Percentiles rank a stretch among this genome's conserved stretches.
phyloP scores from a whole-genome alignment of 75 land plant genomes.

The Adiantum capillusveneris region DNA sequence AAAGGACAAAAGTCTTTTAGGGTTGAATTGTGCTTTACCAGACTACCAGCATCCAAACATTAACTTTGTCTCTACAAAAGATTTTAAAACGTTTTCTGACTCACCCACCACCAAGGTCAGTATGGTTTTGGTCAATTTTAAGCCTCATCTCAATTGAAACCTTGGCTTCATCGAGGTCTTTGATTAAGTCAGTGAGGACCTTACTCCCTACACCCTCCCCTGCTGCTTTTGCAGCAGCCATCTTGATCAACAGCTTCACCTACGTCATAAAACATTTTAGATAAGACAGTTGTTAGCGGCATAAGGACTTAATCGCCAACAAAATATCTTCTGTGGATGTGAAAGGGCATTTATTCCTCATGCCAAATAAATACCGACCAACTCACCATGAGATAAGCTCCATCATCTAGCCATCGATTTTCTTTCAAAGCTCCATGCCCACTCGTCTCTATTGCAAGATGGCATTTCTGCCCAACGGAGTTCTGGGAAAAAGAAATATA shows the following conservation, averaged over 20 bases:
- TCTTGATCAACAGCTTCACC: conserved; percentile 94
- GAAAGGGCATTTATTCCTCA: no score
- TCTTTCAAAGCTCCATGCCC: conserved; percentile 99
- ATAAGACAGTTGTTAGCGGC: neutral
- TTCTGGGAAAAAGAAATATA: conserved; percentile 35
- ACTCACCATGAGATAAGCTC: conserved; percentile 92
- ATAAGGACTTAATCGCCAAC: neutral
- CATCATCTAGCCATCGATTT: conserved; percentile 99
- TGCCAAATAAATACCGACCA: neutral
- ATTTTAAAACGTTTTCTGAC: neutral
- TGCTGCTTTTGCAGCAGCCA: conserved; percentile 75
- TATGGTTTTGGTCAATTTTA: conserved; percentile 82
- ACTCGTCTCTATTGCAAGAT: conserved; percentile 98
- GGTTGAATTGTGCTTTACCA: no score
- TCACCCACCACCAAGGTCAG: conserved; percentile 76
- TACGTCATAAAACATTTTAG: conserved; percentile 10
- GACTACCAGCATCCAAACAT: no score
- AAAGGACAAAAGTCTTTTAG: conserved; percentile 1
- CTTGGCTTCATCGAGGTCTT: conserved; percentile 73
- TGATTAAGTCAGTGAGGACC: conserved; percentile 78
- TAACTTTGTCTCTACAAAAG: neutral
- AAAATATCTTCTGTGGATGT: neutral
- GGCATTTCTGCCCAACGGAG: conserved; percentile 82
- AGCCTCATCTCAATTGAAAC: conserved; percentile 78
- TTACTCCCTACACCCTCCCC: conserved; percentile 65